These are phyloP conservation scores for Pistacia atlantica DNA, from an alignment of 345 rosid species.

Conservation along the genomic window DNA sequence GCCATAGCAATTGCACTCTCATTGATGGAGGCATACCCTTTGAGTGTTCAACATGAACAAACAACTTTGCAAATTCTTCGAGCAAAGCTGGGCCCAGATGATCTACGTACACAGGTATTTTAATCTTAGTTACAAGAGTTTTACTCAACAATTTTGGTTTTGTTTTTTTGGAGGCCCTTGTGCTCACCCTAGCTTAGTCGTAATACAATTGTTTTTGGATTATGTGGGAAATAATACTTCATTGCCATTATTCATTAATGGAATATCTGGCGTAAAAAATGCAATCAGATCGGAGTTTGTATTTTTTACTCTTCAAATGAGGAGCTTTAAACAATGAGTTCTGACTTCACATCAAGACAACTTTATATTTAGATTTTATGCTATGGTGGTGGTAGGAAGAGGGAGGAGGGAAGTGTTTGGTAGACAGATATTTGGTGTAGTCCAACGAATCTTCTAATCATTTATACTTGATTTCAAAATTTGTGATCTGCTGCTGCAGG, in stretches of 20 bases:
- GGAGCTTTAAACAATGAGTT: neutral
- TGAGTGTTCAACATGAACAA: conserved; percentile 98
- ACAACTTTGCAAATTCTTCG: conserved; percentile 93
- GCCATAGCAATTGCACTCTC: conserved; percentile 99
- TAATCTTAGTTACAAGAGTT: conserved; percentile 16
- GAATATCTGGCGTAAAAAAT: neutral
- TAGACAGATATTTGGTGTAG: too few species aligned
- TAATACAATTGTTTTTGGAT: neutral
- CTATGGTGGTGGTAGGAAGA: too few species aligned
- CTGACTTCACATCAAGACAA: neutral
- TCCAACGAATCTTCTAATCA: neutral
- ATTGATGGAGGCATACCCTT: conserved; percentile 96
- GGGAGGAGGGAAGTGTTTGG: too few species aligned
- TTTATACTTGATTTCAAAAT: neutral
- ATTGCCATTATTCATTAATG: neutral
- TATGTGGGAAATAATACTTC: neutral
- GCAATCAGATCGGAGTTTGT: neutral
- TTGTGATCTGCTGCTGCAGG: conserved; percentile 55
- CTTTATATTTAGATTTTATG: neutral
- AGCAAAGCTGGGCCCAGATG: conserved; percentile 96
- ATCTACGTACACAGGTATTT: conserved; percentile 94
- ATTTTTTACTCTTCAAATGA: neutral
- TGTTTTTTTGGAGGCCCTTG: neutral
- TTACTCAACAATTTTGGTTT: neutral
- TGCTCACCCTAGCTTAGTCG: neutral